Evolutionary conservation across 1,139 yeast species (phyloP), one percentile per base, ranked within the genome.

Genomic region (Hansenula lynferdii): DNA sequence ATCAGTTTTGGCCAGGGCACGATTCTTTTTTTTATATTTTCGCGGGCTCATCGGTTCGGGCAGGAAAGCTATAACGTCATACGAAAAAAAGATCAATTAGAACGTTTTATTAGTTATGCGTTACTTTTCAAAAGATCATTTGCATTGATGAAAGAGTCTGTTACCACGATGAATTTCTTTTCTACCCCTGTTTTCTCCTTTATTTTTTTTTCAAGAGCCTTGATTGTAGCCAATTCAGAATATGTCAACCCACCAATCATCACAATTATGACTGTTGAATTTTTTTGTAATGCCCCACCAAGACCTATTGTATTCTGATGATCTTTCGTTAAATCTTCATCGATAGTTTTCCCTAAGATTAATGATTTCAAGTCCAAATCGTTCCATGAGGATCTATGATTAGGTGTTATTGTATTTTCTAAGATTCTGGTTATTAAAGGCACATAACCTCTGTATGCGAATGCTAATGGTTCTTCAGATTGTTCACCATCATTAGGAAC

Each of bases 171-270:
- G 29, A 82, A 49, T 49, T 69, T 67, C 53, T 72, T 72, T 21
- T 61, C 53, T 34, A 60, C 54, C 2, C 69, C 67, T 17, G 32
- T 32, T 20, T 51, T 44, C 22, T 51, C 48, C 38, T 62, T 60
- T 29, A 70, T 55, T 39, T 63, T 61, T 37, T 63, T 60, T 38
- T 81, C 75, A 23, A 83, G 62, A 41, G 70, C 70, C 50, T 80
- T 67, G 40, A 85, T 66, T 16, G 87, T 79, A 11, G 86, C 72
- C 11, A 85, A 64, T 56, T 86, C 96, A 12, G 87, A 74, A 54
- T 83, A 73, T 0, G 95, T 84, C 12, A 85, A 65, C 0, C 96
- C 96, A 9, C 96, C 96, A 30, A 86, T 57, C 40, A 75, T 53
- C 5, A 76, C 62, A 23, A 84, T 62, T 26, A 82, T 70, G 37